phyloP scores from a whole-genome alignment of 148 eudicot genomes.

The Polygonum maritimum region DNA sequence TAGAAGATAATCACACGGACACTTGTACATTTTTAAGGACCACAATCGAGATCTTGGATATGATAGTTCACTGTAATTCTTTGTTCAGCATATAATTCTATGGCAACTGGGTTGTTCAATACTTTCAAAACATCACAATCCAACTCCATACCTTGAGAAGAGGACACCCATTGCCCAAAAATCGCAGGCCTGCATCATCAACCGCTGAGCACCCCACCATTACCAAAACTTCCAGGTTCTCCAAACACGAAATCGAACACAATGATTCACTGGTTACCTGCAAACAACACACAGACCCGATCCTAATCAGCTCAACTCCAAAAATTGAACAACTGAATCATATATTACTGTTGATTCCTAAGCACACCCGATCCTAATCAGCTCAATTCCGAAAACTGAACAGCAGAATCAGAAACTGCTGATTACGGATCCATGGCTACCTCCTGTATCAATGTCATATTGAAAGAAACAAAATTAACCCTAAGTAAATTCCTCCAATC shows the following conservation, averaged over 20 bases:
- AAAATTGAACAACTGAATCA: neutral
- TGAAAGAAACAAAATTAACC: no score
- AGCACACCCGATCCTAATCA: no score
- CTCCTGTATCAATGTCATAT: no score
- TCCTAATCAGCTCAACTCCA: neutral
- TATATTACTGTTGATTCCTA: no score
- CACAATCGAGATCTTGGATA: neutral
- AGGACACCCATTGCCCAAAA: conserved; percentile 57
- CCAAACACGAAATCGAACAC: conserved; percentile 33
- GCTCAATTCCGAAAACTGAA: no score
- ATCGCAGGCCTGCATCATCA: conserved; percentile 54
- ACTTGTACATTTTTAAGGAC: neutral
- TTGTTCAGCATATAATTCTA: neutral
- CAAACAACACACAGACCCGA: neutral
- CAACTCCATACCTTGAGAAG: conserved; percentile 51
- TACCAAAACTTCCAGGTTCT: conserved; percentile 42
- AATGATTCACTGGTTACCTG: conserved; percentile 55
- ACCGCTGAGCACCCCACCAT: conserved; percentile 58
- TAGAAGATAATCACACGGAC: neutral
- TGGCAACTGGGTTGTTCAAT: neutral
- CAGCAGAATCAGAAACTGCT: no score
- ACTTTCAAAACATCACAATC: neutral
- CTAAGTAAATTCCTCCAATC: no score
- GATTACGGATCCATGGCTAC: no score
- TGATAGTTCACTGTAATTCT: neutral